A percentile compares a stretch with the other conserved stretches of the same genome.
These are phyloP conservation scores for Candida loeiensis DNA, from an alignment of 805 yeast species.

Conservation along the genomic window DNA sequence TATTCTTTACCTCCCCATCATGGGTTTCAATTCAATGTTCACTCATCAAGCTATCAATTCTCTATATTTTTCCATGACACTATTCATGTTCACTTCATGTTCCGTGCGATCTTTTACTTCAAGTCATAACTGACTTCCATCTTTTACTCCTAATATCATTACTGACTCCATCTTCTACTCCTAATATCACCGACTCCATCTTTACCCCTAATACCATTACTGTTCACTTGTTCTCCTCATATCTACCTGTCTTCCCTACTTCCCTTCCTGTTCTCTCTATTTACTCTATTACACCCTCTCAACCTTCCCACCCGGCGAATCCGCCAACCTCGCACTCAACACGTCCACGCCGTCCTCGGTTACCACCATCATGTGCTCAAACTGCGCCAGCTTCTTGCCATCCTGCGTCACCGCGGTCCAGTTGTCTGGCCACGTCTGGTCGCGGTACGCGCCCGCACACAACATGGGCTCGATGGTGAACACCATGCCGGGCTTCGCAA, in stretches of 20 bases:
- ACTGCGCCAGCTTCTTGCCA: conserved; percentile 88
- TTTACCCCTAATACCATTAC: not conserved
- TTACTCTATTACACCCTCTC: conserved; percentile 40
- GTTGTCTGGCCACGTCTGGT: conserved; percentile 91
- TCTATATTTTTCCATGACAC: too few species aligned
- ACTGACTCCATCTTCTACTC: too few species aligned
- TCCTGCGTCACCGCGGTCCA: conserved; percentile 95
- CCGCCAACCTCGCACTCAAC: conserved; percentile 72
- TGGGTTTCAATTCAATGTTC: too few species aligned
- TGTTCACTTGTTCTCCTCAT: not conserved
- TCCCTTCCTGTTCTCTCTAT: not conserved
- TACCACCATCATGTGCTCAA: conserved; percentile 88
- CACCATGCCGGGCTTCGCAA: conserved; percentile 92
- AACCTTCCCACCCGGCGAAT: conserved; percentile 87
- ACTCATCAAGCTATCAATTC: too few species aligned
- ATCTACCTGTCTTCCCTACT: not conserved
- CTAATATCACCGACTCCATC: too few species aligned
- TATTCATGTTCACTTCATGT: too few species aligned
- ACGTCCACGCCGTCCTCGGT: conserved; percentile 94
- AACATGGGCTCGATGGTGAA: conserved; percentile 99
- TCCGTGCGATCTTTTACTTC: too few species aligned
- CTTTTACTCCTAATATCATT: too few species aligned
- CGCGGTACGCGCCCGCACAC: conserved; percentile 76
- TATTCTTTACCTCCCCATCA: too few species aligned
- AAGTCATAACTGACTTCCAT: too few species aligned